These are phyloP conservation scores for Erythrobasidium hasegawianum DNA, from an alignment of 1,284 basidiomycete genomes.

Conservation along the genomic window DNA sequence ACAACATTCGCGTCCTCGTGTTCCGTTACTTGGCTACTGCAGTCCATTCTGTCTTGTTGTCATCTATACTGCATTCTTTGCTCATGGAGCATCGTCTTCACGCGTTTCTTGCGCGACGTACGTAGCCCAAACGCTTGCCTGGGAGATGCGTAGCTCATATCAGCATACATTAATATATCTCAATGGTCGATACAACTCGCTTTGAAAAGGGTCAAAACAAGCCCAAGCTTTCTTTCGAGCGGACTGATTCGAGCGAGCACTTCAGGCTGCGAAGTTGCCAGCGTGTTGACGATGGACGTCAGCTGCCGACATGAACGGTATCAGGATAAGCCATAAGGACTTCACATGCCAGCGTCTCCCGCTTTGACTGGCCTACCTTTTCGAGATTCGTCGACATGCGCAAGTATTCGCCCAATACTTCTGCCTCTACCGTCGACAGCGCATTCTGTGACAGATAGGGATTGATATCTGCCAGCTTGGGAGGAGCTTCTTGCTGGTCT, in stretches of 20 bases:
- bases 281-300: slow-evolving; percentile 46
- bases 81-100: slow-evolving; percentile 4
- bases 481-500: background rate
- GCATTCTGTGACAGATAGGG: slow-evolving; percentile 12
- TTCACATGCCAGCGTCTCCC: slow-evolving; percentile 54
- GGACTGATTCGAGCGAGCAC: slow-evolving; percentile 74
- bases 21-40: too few relatives aligned
- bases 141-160: background rate
- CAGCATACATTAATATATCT: background rate
- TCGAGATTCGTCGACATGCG: slow-evolving; percentile 68
- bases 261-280: slow-evolving; percentile 66
- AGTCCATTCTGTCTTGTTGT: too few relatives aligned
- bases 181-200: slow-evolving; percentile 31
- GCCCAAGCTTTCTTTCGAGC: slow-evolving; percentile 89
- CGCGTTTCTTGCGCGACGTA: slow-evolving; percentile 24
- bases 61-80: too few relatives aligned
- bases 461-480: slow-evolving; percentile 16
- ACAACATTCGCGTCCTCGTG: too few relatives aligned
- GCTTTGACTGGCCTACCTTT: slow-evolving; percentile 53
- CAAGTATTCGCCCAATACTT: slow-evolving; percentile 75
- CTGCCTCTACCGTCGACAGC: slow-evolving; percentile 57
- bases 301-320: slow-evolving; percentile 50
- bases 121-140: slow-evolving; percentile 30
- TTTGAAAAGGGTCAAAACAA: slow-evolving; percentile 69
- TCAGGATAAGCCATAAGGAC: slow-evolving; percentile 43